Evolutionary conservation across 2,329 filamentous ascomycete species (phyloP).

Genomic region (Paraconiothyrium sp.): DNA sequence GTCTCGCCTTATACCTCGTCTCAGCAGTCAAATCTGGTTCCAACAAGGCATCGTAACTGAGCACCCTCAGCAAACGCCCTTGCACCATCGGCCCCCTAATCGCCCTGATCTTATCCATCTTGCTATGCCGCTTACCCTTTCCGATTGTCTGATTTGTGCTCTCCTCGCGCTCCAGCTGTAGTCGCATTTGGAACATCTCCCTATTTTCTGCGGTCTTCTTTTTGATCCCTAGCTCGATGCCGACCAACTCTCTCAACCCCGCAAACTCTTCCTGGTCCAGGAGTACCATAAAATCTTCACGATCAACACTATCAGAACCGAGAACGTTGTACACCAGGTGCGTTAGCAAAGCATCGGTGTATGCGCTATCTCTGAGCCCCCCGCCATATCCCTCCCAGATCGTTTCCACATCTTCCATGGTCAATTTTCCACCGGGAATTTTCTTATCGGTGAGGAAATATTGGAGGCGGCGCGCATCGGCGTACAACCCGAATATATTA

Average conservation of each 20-base stretch:
- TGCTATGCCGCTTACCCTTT: background rate
- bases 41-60: slow-evolving; percentile 7
- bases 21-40: background rate
- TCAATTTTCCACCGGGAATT: slow-evolving; percentile 1
- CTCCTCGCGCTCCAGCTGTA: background rate
- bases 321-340: slow-evolving; percentile 8
- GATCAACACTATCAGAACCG: background rate
- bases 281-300: background rate
- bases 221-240: slow-evolving; percentile 3
- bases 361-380: background rate
- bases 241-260: background rate
- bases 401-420: slow-evolving; percentile 6
- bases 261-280: slow-evolving; percentile 8
- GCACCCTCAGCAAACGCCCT: slow-evolving; percentile 10
- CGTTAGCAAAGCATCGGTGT: slow-evolving; percentile 7
- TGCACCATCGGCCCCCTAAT: slow-evolving; percentile 8
- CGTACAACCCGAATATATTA: slow-evolving; percentile 4
- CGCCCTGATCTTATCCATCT: background rate
- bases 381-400: slow-evolving; percentile 11
- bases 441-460: slow-evolving; percentile 3
- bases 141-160: background rate
- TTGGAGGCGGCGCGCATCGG: slow-evolving; percentile 5
- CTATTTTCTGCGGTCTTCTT: background rate
- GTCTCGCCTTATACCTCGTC: slow-evolving; percentile 1
- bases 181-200: background rate